Base-by-base conservation (phyloP, 2,329 filamentous ascomycete species). In the Penicillium sp. region DNA sequence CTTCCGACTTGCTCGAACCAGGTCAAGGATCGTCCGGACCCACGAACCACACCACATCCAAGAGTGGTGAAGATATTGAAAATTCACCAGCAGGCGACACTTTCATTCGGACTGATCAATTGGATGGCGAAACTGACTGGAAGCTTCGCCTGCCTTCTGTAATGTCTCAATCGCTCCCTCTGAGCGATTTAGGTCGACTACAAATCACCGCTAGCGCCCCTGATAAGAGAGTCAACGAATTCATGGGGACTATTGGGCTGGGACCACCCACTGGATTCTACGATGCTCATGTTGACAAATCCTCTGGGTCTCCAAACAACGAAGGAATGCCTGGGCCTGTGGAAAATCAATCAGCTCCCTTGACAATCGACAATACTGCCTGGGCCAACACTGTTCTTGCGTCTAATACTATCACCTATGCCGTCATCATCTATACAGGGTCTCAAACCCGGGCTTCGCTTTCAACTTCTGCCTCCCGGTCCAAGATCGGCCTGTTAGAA, bases 71-170 rank as follows among this genome's bases (percentile, higher is more conserved):
- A 12, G 50, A 63, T 35, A 60, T 63, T 2, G 72, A 75, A 37
- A 71, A 66, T 46, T 72, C 72, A 13, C 74, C 75, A 18, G 67
- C 75, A 27, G 91, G 91, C 29, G 95, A 99, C 74, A 93, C 93
- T 0, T 99, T 99, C 67, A 97, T 99, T 68, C 85, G 94, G 57
- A 99, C 95, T 2, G 94, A 99, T 72, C 94, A 99, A 70, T 81
- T 99, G 10, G 94, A 99, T 67, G 94, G 94, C 64, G 94, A 99
- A 76, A 99, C 94, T 0, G 94, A 99, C 69, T 99, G 94, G 95
- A 99, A 99, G 75, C 79, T 99, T 54, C 87, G 95, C 31, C 75
- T 97, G 35, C 91, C 94, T 1, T 94, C 91, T 13, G 85, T 90
- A 0, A 75, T 97, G 27, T 93, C 92, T 0, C 94, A 99, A 68